A percentile compares a stretch with the other conserved stretches of the same genome.
Evolutionary conservation across 1,139 yeast species (phyloP).

Genomic region (Pichia sp.): DNA sequence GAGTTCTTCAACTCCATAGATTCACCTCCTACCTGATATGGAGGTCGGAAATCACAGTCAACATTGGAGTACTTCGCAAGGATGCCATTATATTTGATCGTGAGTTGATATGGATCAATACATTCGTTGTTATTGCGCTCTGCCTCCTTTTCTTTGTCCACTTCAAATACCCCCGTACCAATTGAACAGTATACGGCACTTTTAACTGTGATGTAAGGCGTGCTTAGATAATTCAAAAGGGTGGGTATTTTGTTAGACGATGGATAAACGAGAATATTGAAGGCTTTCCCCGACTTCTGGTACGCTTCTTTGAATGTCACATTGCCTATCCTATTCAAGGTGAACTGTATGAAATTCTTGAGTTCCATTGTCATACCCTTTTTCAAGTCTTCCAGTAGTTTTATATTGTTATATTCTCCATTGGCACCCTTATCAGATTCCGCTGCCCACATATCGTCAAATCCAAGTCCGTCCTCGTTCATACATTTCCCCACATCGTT

Average conservation of each 20-base stretch:
- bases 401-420: constrained; percentile 9
- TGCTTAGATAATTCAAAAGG: constrained; percentile 81
- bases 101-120: constrained; percentile 26
- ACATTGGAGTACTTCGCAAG: constrained; percentile 8
- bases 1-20: constrained; percentile 15
- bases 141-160: constrained; percentile 12
- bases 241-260: constrained; percentile 67
- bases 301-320: constrained; percentile 92
- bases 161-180: constrained; percentile 53
- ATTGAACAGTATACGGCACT: constrained; percentile 70
- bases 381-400: constrained; percentile 22
- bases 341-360: constrained; percentile 69
- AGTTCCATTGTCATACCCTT: constrained; percentile 87
- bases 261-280: constrained; percentile 86
- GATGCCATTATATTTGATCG: constrained; percentile 62
- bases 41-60: constrained; percentile 32
- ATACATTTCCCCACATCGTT: constrained; percentile 7
- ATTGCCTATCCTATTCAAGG: constrained; percentile 69
- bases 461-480: constrained; percentile 6
- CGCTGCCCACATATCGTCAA: constrained; percentile 30
- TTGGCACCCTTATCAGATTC: not conserved
- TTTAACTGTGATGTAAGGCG: constrained; percentile 90
- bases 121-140: constrained; percentile 18
- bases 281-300: constrained; percentile 70
- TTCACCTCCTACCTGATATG: constrained; percentile 31